Percentiles rank a stretch among this genome's conserved stretches.
phyloP scores from a whole-genome alignment of 257 asterid genomes.

The Rehmannia glutinosa region DNA sequence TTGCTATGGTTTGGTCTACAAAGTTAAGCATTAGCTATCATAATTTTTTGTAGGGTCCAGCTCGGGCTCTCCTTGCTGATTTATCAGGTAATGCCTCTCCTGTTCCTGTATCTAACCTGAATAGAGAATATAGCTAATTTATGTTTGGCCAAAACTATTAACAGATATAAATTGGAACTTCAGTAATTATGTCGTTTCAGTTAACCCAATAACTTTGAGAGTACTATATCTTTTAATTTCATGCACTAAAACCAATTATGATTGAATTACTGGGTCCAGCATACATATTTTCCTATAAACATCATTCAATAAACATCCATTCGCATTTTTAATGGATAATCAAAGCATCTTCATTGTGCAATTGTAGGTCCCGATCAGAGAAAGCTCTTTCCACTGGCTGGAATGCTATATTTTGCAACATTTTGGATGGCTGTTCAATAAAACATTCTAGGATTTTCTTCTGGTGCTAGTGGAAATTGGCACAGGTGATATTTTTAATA shows the following conservation, averaged over 20 bases:
- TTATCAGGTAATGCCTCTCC: constrained; percentile 62
- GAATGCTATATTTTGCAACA: constrained; percentile 94
- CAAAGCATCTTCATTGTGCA: constrained; percentile 10
- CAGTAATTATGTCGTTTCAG: background rate
- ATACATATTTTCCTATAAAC: background rate
- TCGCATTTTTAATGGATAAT: background rate
- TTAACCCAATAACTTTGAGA: background rate
- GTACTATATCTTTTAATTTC: background rate
- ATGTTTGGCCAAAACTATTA: background rate
- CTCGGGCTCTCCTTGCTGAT: constrained; percentile 99
- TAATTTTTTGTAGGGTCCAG: constrained; percentile 74
- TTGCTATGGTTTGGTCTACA: background rate
- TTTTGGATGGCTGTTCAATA: constrained; percentile 99
- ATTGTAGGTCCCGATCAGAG: constrained; percentile 92
- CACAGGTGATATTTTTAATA: constrained; percentile 55
- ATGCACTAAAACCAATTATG: background rate
- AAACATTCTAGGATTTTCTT: constrained; percentile 93
- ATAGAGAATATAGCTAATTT: background rate
- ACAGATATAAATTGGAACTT: background rate
- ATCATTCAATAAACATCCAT: constrained; percentile 3
- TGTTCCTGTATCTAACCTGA: constrained; percentile 2
- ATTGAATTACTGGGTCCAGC: constrained; percentile 7
- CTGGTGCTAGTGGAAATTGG: constrained; percentile 99
- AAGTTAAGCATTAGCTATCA: constrained; percentile 11
- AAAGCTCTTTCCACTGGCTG: too few species aligned